Evolutionary conservation across 2,329 filamentous ascomycete genomes (phyloP).

Genomic region (Rutstroemia sp.): DNA sequence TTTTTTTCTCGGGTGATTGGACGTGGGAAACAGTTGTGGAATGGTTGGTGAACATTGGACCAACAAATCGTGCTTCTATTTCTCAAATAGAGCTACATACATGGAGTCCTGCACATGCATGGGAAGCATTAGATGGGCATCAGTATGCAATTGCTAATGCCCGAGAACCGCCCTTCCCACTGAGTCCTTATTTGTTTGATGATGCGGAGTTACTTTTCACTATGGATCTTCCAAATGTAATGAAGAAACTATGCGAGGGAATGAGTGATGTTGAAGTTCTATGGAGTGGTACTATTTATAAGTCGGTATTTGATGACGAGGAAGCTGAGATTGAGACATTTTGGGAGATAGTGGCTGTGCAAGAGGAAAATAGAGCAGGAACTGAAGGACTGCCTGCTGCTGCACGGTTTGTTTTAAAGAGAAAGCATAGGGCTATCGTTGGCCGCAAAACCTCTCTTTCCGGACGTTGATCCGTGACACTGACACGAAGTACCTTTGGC

Average conservation of each 20-base stretch:
- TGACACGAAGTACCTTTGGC: too few relatives aligned
- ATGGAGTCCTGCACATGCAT: background rate
- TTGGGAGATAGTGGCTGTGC: background rate
- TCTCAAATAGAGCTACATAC: background rate
- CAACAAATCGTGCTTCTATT: background rate
- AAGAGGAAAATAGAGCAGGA: background rate
- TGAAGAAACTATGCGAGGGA: background rate
- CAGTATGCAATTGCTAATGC: background rate
- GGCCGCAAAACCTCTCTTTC: background rate
- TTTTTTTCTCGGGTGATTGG: background rate
- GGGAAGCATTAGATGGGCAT: background rate
- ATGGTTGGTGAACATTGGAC: background rate
- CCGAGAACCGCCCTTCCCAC: background rate
- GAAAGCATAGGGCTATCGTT: background rate
- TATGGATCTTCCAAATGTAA: background rate
- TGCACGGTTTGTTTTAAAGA: background rate
- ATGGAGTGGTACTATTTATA: background rate
- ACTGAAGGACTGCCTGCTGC: background rate
- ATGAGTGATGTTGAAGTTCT: background rate
- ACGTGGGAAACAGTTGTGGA: background rate
- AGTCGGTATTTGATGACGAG: background rate
- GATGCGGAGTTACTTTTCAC: background rate
- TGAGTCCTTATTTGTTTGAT: background rate
- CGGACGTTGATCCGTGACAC: background rate
- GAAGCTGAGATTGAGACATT: background rate